Base-by-base conservation (phyloP, 176 grass and related monocot species). In the Cocos nucifera region DNA sequence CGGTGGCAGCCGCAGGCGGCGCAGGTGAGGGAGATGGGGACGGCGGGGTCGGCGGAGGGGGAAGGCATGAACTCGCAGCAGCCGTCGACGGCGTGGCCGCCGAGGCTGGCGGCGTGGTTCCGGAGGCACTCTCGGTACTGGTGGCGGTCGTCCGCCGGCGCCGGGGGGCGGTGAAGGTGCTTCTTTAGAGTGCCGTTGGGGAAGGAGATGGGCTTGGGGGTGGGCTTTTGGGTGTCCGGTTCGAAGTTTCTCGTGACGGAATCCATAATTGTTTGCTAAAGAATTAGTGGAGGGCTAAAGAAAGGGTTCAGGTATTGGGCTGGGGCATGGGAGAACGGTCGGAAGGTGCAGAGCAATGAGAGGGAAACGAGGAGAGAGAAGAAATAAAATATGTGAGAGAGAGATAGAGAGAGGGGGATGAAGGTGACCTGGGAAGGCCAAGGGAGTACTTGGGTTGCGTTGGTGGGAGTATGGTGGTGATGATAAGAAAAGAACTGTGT, bases 1-100 rank as follows among this genome's bases (percentile, higher is more conserved):
- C 94, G 94, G 79, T 98, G 94, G 67, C 94, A 98, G 20, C 94
- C 85, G 67, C 94, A 98, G 0, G 88, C 94, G 0, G 82, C 94
- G 73, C 94, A 98, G 69, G 63, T 82, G 56, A 93, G 71, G 4
- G 79, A 89, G 58, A 82, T 56, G 15, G 85, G 82, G 61, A 86
- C 79, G 18, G 88, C 65, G 1, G 67, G 59, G 77, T 76, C 85
- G 14, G 74, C 71, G 18, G 63, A 65, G 4, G 65, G 70, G 16
- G 80, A 69, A 17, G 88, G 85, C 94, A 98, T 83, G 79, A 92
- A 98, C 88, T 93, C 94, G 0, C 88, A 88, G 57, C 94, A 98
- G 0, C 94, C 94, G 61, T 98, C 94, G 15, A 98, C 28, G 21
- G 88, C 94, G 77, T 98, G 85, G 0, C 79, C 94, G 3, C 94